Conservation (phyloP, 2,329 filamentous ascomycete genomes). For the Amphichorda felina region DNA sequence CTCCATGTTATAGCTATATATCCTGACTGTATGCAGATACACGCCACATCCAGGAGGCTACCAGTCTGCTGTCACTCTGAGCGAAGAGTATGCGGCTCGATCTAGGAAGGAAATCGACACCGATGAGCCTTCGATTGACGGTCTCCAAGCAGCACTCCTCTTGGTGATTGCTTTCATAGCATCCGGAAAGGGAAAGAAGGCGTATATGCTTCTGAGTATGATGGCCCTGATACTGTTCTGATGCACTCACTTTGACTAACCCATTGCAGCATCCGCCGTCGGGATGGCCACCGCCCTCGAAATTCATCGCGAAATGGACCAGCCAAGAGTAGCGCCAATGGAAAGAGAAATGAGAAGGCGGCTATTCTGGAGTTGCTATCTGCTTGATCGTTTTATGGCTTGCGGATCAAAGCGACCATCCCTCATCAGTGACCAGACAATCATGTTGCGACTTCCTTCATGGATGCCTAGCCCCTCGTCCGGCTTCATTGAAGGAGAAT, state of each 20-base stretch:
- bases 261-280: slow-evolving; percentile 51
- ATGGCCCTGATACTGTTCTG: neutral
- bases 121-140: slow-evolving; percentile 72
- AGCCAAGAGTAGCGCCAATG: slow-evolving; percentile 42
- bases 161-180: slow-evolving; percentile 68
- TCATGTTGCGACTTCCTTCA: slow-evolving; percentile 63
- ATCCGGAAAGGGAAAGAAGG: slow-evolving; percentile 68
- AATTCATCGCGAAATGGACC: slow-evolving; percentile 64
- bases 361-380: slow-evolving; percentile 83
- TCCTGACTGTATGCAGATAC: slow-evolving; percentile 34
- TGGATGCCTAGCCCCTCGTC: slow-evolving; percentile 54
- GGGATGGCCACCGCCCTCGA: slow-evolving; percentile 78
- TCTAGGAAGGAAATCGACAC: slow-evolving; percentile 61
- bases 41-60: slow-evolving; percentile 55
- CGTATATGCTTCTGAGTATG: slow-evolving; percentile 75
- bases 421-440: slow-evolving; percentile 66
- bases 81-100: slow-evolving; percentile 61
- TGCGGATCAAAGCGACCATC: slow-evolving; percentile 74
- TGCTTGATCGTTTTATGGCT: slow-evolving; percentile 73
- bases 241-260: neutral
- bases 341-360: slow-evolving; percentile 68
- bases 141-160: slow-evolving; percentile 62
- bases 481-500: slow-evolving; percentile 61
- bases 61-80: slow-evolving; percentile 53
- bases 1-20: too few relatives aligned